Evolutionary conservation across 345 rosid species (phyloP).

Genomic region (Clausena lansium): DNA sequence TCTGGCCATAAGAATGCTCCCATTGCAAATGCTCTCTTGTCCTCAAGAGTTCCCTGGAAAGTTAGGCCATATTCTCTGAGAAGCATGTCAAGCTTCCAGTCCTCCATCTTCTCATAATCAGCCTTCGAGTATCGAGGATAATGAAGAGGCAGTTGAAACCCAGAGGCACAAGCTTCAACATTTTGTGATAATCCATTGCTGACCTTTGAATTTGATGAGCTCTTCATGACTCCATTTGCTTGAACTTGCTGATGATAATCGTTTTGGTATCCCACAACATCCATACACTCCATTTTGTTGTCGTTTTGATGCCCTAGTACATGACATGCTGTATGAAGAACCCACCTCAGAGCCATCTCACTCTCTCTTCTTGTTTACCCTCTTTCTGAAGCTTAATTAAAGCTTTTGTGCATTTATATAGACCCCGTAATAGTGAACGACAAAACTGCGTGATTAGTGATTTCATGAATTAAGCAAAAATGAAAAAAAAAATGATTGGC

Average conservation of each 20-base stretch:
- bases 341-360: slow-evolving; percentile 44
- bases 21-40: slow-evolving; percentile 60
- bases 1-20: slow-evolving; percentile 69
- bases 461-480: background rate
- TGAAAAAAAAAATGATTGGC: background rate
- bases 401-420: background rate
- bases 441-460: background rate
- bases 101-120: slow-evolving; percentile 74
- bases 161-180: slow-evolving; percentile 9
- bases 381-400: background rate
- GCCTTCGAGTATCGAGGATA: slow-evolving; percentile 60
- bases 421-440: background rate
- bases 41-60: slow-evolving; percentile 32
- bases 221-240: slow-evolving; percentile 19
- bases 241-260: background rate
- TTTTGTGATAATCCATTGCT: background rate
- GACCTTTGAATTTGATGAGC: background rate
- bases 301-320: slow-evolving; percentile 30
- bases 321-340: slow-evolving; percentile 42
- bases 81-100: slow-evolving; percentile 61
- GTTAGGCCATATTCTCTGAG: slow-evolving; percentile 53
- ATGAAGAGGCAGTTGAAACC: slow-evolving; percentile 67
- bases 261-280: slow-evolving; percentile 5
- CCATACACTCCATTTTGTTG: background rate
- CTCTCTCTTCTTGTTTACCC: background rate